Percentiles rank a stretch among this genome's conserved stretches.
Conservation (phyloP, 768 basidiomycete species). For the Leucocoprinus sp. region DNA sequence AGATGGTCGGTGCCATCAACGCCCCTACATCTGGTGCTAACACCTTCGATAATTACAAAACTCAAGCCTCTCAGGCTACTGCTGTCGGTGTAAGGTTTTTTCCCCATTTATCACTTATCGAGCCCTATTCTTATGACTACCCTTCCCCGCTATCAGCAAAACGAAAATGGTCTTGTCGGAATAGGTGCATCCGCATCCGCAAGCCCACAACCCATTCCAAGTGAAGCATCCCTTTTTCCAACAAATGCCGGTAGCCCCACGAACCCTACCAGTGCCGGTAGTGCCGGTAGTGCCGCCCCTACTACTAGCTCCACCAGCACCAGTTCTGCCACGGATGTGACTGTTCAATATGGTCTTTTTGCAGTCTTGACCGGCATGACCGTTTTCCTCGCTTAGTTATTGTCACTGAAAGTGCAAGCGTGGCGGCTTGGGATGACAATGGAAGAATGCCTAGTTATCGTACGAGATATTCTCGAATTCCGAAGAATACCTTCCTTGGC, state of each 20-base stretch:
- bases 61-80: constrained; percentile 22
- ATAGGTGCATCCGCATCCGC: constrained; percentile 41
- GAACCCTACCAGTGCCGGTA: background rate
- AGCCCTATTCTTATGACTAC: background rate
- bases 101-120: background rate
- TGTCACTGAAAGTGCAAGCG: background rate
- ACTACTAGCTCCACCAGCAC: constrained; percentile 13
- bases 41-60: constrained; percentile 30
- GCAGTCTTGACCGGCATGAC: constrained; percentile 2
- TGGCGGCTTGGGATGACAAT: background rate
- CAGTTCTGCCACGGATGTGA: background rate
- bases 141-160: constrained; percentile 26
- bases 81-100: constrained; percentile 24
- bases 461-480: background rate
- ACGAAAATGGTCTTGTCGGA: constrained; percentile 32
- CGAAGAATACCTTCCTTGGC: background rate
- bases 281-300: constrained; percentile 15
- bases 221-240: constrained; percentile 23
- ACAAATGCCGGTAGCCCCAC: constrained; percentile 3
- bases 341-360: background rate
- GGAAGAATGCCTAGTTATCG: too few relatives aligned
- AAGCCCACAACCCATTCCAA: constrained; percentile 29
- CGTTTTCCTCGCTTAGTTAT: constrained; percentile 8
- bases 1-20: constrained; percentile 49
- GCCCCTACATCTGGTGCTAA: constrained; percentile 36